Evolutionary conservation across 257 asterid genomes (phyloP).

Genomic region (Solanum arcanum): DNA sequence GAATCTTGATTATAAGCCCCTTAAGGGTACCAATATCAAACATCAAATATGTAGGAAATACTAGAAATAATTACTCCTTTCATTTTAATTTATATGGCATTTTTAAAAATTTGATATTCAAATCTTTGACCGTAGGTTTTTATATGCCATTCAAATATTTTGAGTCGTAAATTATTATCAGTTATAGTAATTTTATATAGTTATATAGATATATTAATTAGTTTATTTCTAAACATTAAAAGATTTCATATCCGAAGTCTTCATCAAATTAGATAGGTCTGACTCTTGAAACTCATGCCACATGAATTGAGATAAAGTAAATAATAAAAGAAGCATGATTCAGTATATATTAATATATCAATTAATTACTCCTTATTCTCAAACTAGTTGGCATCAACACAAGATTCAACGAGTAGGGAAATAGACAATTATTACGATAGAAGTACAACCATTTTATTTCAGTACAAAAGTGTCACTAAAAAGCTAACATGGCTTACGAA

Average conservation of each 20-base stretch:
- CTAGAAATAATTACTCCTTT: background rate
- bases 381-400: background rate
- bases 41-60: background rate
- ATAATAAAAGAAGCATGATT: background rate
- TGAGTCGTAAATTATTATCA: too few species aligned
- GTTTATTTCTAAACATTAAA: too few species aligned
- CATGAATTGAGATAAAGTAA: background rate
- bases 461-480: background rate
- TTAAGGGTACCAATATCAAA: background rate
- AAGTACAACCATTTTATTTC: background rate
- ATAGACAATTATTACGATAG: background rate
- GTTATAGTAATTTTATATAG: too few species aligned
- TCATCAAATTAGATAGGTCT: background rate
- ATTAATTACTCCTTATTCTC: background rate
- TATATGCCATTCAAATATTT: too few species aligned
- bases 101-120: background rate
- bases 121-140: too few species aligned
- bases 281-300: background rate
- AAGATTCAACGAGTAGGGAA: background rate
- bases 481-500: background rate
- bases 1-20: background rate
- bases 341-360: background rate
- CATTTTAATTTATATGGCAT: background rate
- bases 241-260: background rate
- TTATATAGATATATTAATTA: background rate